phyloP scores from a whole-genome alignment of 768 basidiomycete genomes.

The Lentinula lateritia region DNA sequence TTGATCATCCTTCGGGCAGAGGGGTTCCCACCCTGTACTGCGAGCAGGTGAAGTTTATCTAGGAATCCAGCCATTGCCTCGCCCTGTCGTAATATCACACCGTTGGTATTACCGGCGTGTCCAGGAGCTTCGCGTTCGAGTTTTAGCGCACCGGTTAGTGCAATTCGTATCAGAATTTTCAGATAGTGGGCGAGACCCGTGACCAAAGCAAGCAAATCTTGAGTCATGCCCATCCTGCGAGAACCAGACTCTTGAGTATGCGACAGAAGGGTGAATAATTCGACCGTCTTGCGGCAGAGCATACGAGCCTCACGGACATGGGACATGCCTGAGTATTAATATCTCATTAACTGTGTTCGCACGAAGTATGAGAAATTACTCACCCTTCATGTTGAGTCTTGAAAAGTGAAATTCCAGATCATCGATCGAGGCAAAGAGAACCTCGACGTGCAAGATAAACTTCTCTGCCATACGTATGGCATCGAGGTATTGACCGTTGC shows the following conservation, averaged over 20 bases:
- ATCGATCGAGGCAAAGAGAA: constrained; percentile 94
- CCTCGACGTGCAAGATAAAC: constrained; percentile 97
- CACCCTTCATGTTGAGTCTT: constrained; percentile 79
- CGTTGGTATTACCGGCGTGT: constrained; percentile 25
- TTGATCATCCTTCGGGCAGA: constrained; percentile 71
- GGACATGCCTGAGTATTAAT: constrained; percentile 69
- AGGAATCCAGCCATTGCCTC: constrained; percentile 88
- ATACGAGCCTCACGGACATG: constrained; percentile 97
- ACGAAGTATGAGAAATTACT: constrained; percentile 15
- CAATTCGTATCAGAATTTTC: constrained; percentile 98
- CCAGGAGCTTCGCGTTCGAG: constrained; percentile 69
- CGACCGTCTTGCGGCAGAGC: constrained; percentile 98
- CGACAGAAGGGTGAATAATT: constrained; percentile 93
- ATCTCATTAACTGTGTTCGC: constrained; percentile 9
- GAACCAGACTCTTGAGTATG: constrained; percentile 92
- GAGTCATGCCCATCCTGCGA: constrained; percentile 91
- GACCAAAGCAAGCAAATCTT: constrained; percentile 93
- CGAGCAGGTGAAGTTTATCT: constrained; percentile 88
- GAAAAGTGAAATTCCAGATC: constrained; percentile 90
- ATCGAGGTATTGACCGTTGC: constrained; percentile 92
- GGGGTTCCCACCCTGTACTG: constrained; percentile 80
- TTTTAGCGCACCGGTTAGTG: constrained; percentile 91
- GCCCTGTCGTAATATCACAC: constrained; percentile 29
- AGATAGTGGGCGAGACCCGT: constrained; percentile 99
- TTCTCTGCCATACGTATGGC: constrained; percentile 98